Base-by-base conservation (phyloP, 2,329 filamentous ascomycete species). In the Aspergillus pseudoterreus region DNA sequence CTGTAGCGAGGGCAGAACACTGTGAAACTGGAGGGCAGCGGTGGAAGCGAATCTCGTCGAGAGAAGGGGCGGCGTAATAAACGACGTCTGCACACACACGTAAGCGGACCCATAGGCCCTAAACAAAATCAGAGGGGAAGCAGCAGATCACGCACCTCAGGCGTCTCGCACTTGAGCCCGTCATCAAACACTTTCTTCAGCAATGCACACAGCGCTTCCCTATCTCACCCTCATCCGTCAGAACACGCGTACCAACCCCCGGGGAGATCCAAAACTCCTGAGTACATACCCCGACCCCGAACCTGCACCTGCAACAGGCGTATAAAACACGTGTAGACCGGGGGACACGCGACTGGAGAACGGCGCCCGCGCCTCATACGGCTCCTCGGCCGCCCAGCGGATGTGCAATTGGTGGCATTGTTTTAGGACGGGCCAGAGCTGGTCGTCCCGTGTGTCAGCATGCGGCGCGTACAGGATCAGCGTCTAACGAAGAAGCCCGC, bases 251-350 rank as follows among this genome's bases (percentile, higher is more conserved):
- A 19, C 12, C 21, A 35, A 21, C 19, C 24, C 24, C 11, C 8
- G 19, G 11, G 32, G 6, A 9, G 12, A 67, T 71, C 49, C 60
- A 76, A 71, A 68, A 62, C 21, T 19, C 19, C 19, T 19, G 19
- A 19, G 61, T 51, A 42, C 9, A 27, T 30, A 17, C 46, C 43
- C 43, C 24, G 32, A 21, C 15, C 22, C 39, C 36, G 22, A 30
- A 6, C 10, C n/a, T n/a, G 14, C 35, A n/a, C 36, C 24, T 9
- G 14, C 15, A 14, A 47, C n/a, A 15, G 57, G 87, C 0, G 86
- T 88, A 66, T 86, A 91, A 62, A 88, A 88, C 22, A 91, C 76
- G 74, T 96, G 91, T 19, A 97, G 74, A 2, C 92, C 92, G 0
- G 92, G 85, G 2, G 90, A 84, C 12, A 91, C 71, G 52, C 88